Evolutionary conservation across 2,329 filamentous ascomycete genomes (phyloP), one percentile per base, ranked within the genome.

Genomic region (Ceratocystis smalleyi): DNA sequence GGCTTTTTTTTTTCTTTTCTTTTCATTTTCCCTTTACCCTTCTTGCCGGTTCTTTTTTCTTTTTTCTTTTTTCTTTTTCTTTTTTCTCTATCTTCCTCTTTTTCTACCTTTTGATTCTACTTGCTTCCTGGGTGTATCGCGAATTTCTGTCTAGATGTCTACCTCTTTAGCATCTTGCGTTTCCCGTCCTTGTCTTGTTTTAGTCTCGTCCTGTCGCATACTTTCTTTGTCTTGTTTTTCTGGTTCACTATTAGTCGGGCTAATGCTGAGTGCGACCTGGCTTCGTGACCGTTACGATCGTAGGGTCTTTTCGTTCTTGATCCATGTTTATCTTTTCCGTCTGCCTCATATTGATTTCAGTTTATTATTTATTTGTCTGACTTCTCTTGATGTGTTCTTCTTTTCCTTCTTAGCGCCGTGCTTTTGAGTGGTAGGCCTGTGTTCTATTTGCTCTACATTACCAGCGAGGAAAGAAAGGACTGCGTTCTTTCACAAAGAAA

Each of bases 351-450:
- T 54, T 60, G 19, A 61, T 51, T 54, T 45, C n/a, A 49, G 47
- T 61, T 64, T 61, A 60, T 17, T 66, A 43, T 19, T 64, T 59
- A 55, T 63, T 54, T 54, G 54, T 35, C 55, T 35, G 15, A 7
- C 27, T 59, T 27, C 40, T 45, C 49, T 22, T 62, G n/a, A 19
- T 47, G n/a, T 57, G 47, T 27, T 43, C 10, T 54, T 59, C 22
- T 12, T 40, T 12, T 40, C 12, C 12, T 12, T 40, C 12, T 12
- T 40, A 12, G 35, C 35, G 35, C 10, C 35, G 32, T 43, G 30
- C 8, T n/a, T 47, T 59, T 47, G 7, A 15, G 51, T 59, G 8
- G 57, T 32, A 32, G 40, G 45, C 3, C 19, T 24, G 1, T 35
- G 32, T 17, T 15, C 27, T 4, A 27, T 12, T 30, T 1, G 24